Percentiles rank a stretch among this genome's conserved stretches.
Evolutionary conservation across 768 basidiomycete genomes (phyloP).

Genomic region (Suillus alpinus): DNA sequence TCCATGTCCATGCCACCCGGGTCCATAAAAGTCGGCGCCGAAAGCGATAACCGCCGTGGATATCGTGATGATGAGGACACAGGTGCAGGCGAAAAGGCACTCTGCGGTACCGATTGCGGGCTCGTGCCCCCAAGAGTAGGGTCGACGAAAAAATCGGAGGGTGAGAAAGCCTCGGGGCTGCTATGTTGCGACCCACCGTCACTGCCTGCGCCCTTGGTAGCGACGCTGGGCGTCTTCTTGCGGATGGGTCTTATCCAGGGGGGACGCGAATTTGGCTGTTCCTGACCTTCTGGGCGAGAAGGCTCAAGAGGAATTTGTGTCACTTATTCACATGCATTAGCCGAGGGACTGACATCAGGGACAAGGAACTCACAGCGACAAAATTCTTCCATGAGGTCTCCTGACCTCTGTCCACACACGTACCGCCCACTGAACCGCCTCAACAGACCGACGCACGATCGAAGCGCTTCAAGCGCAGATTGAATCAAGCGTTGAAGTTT

Average conservation of each 20-base stretch:
- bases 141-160: conserved; percentile 63
- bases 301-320: conserved; percentile 86
- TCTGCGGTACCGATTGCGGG: conserved; percentile 20
- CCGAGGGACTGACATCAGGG: neutral
- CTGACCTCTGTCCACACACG: conserved; percentile 86
- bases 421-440: conserved; percentile 89
- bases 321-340: conserved; percentile 39
- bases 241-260: conserved; percentile 90
- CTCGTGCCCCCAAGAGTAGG: conserved; percentile 25
- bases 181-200: conserved; percentile 44
- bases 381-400: conserved; percentile 94
- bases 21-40: conserved; percentile 27
- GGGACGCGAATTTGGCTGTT: conserved; percentile 52
- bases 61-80: conserved; percentile 18
- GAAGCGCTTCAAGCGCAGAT: conserved; percentile 78
- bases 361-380: conserved; percentile 62
- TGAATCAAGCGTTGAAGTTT: conserved; percentile 72
- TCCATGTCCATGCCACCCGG: conserved; percentile 46
- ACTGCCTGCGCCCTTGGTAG: conserved; percentile 45
- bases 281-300: conserved; percentile 48
- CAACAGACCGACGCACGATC: conserved; percentile 86
- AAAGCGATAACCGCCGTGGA: conserved; percentile 25
- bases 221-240: conserved; percentile 59
- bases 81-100: conserved; percentile 22
- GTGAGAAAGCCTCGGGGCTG: conserved; percentile 66